Conservation (phyloP, 2,329 filamentous ascomycete genomes). For the Hymenoscyphus infarciens region DNA sequence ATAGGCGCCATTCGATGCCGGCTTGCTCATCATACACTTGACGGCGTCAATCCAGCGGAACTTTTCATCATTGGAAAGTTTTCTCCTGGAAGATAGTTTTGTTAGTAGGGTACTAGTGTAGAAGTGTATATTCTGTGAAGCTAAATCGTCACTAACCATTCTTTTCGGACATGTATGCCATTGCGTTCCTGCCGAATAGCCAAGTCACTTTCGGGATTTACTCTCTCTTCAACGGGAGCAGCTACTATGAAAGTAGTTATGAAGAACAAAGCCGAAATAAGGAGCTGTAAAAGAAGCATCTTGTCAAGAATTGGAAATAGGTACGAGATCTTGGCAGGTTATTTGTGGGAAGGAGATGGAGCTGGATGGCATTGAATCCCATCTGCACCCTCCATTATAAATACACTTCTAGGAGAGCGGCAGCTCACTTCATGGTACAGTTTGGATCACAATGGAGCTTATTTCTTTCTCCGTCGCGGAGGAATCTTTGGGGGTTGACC, state of each 20-base stretch:
- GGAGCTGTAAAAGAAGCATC: background rate
- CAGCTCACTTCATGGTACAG: background rate
- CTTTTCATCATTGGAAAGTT: conserved; percentile 36
- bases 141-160: background rate
- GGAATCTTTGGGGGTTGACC: background rate
- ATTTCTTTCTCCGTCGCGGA: background rate
- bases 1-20: conserved; percentile 35
- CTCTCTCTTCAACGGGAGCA: background rate
- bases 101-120: too few relatives aligned
- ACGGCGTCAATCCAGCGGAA: conserved; percentile 44
- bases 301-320: background rate
- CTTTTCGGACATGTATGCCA: background rate
- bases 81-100: conserved; percentile 18
- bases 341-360: background rate
- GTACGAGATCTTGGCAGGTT: background rate
- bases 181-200: background rate
- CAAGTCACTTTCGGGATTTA: background rate
- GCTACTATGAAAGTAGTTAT: background rate
- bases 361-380: background rate
- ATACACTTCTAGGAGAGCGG: background rate
- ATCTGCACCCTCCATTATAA: background rate
- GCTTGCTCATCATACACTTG: conserved; percentile 42
- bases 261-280: background rate
- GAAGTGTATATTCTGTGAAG: background rate
- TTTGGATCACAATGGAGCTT: background rate